Base-by-base conservation (phyloP, 441 rosid genomes). In the Croton laevigatus region DNA sequence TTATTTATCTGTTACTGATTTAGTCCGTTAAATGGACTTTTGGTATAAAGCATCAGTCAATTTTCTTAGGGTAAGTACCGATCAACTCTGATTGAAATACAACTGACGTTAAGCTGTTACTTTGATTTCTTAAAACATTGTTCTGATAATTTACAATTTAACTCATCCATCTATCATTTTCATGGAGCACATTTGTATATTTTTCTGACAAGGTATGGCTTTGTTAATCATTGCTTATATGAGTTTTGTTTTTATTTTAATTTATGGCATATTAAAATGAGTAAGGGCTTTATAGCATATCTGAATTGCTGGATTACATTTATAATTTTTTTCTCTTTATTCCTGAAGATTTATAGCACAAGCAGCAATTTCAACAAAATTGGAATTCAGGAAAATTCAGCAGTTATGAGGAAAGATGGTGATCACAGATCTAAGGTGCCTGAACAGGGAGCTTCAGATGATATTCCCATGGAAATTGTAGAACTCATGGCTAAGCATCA, bases 401-500 rank as follows among this genome's bases (percentile, higher is more conserved):
- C 80, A 48, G 42, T 76, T 66, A 16, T 70, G 64, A 76, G 73
- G 81, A 83, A 80, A 64, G 81, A 72, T 46, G 23, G 63, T 55
- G 73, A 79, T 68, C 83, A 78, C 66, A 75, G 61, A 77, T 80
- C 79, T 71, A 82, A 73, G 58, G 71, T 66, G 13, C 51, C 85
- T 73, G 98, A 93, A 68, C 89, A 73, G 69, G 88, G 82, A 74
- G 71, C 63, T 76, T 67, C 52, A 52, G 98, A 92, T 83, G 99
- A 94, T 74, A 87, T 88, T 70, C 94, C 97, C 9, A 89, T 91
- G 99, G 99, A 93, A 79, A 89, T 96, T 65, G 97, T 87, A 27
- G 98, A 96, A 81, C 96, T 93, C 70, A 86, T 93, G 93, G 98
- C 99, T 71, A 93, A 85, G 82, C 83, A 93, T 85, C 98, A 96